These are phyloP conservation scores for Penicillium sp. DNA, from an alignment of 2,329 filamentous ascomycete species.

Conservation along the genomic window DNA sequence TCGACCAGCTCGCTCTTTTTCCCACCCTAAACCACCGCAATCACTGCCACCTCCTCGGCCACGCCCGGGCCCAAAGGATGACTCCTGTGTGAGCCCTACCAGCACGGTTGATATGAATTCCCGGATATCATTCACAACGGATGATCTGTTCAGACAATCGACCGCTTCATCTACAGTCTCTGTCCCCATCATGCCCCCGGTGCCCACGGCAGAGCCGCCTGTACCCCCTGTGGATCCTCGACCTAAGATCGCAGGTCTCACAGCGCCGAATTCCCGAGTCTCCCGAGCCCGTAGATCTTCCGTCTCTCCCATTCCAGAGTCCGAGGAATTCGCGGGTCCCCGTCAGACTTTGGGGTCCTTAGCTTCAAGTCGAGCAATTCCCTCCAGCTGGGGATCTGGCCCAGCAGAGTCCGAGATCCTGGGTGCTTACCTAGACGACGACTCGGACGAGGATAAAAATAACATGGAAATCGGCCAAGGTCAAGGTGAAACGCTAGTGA, in stretches of 20 bases:
- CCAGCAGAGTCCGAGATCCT: constrained; percentile 50
- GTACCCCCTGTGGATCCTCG: constrained; percentile 22
- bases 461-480: constrained; percentile 15
- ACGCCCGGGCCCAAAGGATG: constrained; percentile 18
- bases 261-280: constrained; percentile 30
- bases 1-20: constrained; percentile 28
- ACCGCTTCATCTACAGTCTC: constrained; percentile 29
- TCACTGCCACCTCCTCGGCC: constrained; percentile 7
- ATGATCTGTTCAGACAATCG: constrained; percentile 30
- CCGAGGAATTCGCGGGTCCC: constrained; percentile 54
- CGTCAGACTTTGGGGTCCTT: constrained; percentile 58
- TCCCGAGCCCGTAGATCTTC: constrained; percentile 62
- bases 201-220: constrained; percentile 21
- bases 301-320: constrained; percentile 72
- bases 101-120: constrained; percentile 24
- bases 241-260: constrained; percentile 29
- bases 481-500: constrained; percentile 32
- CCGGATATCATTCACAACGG: constrained; percentile 28
- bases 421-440: constrained; percentile 31
- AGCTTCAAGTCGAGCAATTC: constrained; percentile 70
- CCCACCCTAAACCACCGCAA: constrained; percentile 25
- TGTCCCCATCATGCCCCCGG: constrained; percentile 30
- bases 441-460: constrained; percentile 27
- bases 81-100: constrained; percentile 19
- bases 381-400: constrained; percentile 61